phyloP scores from a whole-genome alignment of 345 rosid genomes.

The Alliaria petiolata region DNA sequence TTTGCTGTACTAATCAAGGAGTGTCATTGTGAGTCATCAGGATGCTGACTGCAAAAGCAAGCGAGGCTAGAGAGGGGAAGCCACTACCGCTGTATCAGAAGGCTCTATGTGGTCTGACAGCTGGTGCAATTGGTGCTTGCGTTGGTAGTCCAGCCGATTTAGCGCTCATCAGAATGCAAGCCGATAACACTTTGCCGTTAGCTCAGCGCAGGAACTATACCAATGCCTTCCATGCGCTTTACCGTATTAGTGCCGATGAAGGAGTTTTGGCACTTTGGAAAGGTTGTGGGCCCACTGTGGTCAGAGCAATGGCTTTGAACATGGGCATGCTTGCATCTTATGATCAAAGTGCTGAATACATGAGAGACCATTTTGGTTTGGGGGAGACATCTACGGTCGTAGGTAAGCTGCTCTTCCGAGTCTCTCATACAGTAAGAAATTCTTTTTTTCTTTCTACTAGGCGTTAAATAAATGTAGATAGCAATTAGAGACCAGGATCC shows the following conservation, averaged over 20 bases:
- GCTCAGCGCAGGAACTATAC: slow-evolving; percentile 92
- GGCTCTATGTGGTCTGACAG: slow-evolving; percentile 96
- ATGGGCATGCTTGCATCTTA: slow-evolving; percentile 99
- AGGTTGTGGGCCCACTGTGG: slow-evolving; percentile 99
- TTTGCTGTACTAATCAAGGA: neutral
- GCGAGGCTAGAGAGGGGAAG: slow-evolving; percentile 87
- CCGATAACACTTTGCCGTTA: slow-evolving; percentile 84
- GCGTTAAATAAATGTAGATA: neutral
- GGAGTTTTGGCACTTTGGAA: slow-evolving; percentile 98
- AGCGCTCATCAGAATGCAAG: slow-evolving; percentile 99
- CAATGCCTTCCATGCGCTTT: slow-evolving; percentile 96
- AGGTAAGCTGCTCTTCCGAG: slow-evolving; percentile 23
- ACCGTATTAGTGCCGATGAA: slow-evolving; percentile 74
- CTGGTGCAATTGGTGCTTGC: slow-evolving; percentile 95
- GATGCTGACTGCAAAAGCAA: slow-evolving; percentile 83
- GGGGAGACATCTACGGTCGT: slow-evolving; percentile 75
- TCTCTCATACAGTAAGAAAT: neutral
- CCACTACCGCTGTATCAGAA: slow-evolving; percentile 97
- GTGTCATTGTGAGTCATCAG: slow-evolving; percentile 35
- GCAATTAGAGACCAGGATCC: neutral
- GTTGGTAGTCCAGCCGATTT: slow-evolving; percentile 96
- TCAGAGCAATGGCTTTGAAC: slow-evolving; percentile 99
- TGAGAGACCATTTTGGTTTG: slow-evolving; percentile 67
- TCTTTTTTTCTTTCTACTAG: neutral
- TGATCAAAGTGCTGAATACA: slow-evolving; percentile 91